phyloP scores from a whole-genome alignment of 2,329 filamentous ascomycete genomes.

The Didymella exigua region DNA sequence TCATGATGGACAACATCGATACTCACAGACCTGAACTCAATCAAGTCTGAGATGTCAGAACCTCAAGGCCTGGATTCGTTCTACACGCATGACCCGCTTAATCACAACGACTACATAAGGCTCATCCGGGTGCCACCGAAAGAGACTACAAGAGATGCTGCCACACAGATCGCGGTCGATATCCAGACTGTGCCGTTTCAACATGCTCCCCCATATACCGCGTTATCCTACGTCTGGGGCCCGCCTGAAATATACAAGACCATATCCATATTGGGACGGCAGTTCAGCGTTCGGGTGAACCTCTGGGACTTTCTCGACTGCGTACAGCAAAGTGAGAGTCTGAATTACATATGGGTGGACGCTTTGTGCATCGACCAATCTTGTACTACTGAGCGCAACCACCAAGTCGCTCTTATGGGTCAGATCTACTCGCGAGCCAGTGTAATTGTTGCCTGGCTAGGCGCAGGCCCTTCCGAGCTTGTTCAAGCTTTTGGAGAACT shows the following conservation, averaged over 20 bases:
- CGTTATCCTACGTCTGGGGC: slow-evolving; percentile 40
- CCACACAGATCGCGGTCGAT: neutral
- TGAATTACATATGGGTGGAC: neutral
- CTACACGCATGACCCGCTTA: neutral
- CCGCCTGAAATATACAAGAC: too few relatives aligned
- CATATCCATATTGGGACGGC: too few relatives aligned
- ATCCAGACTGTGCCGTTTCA: neutral
- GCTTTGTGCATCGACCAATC: neutral
- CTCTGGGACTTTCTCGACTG: neutral
- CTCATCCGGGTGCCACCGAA: neutral
- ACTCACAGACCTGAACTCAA: too few relatives aligned
- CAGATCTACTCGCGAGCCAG: slow-evolving; percentile 7
- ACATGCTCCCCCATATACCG: slow-evolving; percentile 33
- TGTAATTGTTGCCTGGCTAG: slow-evolving; percentile 13
- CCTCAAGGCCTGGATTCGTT: neutral
- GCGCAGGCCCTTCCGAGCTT: slow-evolving; percentile 14
- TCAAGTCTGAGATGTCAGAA: neutral
- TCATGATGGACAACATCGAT: too few relatives aligned
- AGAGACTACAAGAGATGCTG: too few relatives aligned
- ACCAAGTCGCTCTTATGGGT: slow-evolving; percentile 23
- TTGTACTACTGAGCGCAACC: slow-evolving; percentile 2
- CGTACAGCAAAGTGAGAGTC: too few relatives aligned
- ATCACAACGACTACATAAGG: neutral
- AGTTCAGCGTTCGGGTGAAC: too few relatives aligned
- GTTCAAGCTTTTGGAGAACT: neutral